Evolutionary conservation across 805 yeast genomes (phyloP).

Genomic region (Barnettozyma sp.): DNA sequence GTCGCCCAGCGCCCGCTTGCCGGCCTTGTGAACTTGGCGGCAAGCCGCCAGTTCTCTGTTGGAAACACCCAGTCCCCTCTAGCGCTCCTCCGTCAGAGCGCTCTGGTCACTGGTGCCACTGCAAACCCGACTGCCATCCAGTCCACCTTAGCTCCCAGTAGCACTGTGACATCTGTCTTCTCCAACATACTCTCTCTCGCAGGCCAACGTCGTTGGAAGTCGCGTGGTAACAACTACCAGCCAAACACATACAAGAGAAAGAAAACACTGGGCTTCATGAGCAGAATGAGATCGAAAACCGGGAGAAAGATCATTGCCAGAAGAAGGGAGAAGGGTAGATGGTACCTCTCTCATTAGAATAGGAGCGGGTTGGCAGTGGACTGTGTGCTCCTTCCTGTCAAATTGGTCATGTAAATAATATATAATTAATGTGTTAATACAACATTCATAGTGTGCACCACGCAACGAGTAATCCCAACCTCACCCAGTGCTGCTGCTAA

Average conservation of each 20-base stretch:
- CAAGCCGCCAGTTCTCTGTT: slow-evolving; percentile 3
- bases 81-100: slow-evolving; percentile 2
- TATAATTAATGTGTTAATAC: no score
- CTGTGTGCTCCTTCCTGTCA: no score
- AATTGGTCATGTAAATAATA: no score
- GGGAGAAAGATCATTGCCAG: slow-evolving; percentile 76
- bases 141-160: neutral
- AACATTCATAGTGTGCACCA: no score
- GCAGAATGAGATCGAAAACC: slow-evolving; percentile 63
- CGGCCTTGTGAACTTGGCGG: no score
- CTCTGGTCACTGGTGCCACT: slow-evolving; percentile 3
- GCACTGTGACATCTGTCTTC: slow-evolving; percentile 19
- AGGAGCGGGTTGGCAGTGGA: no score
- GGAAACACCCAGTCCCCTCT: slow-evolving; percentile 3
- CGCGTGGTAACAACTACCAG: slow-evolving; percentile 92
- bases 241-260: slow-evolving; percentile 89
- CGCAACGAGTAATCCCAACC: no score
- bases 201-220: slow-evolving; percentile 64
- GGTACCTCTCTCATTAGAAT: slow-evolving; percentile 83
- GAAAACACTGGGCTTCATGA: slow-evolving; percentile 83
- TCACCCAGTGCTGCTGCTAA: no score
- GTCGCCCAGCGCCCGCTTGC: slow-evolving; percentile 1
- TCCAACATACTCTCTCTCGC: slow-evolving; percentile 28
- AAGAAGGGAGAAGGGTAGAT: slow-evolving; percentile 84
- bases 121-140: slow-evolving; percentile 7